Base-by-base conservation (phyloP, 2,329 filamentous ascomycete species). In the Colletotrichum sp. region DNA sequence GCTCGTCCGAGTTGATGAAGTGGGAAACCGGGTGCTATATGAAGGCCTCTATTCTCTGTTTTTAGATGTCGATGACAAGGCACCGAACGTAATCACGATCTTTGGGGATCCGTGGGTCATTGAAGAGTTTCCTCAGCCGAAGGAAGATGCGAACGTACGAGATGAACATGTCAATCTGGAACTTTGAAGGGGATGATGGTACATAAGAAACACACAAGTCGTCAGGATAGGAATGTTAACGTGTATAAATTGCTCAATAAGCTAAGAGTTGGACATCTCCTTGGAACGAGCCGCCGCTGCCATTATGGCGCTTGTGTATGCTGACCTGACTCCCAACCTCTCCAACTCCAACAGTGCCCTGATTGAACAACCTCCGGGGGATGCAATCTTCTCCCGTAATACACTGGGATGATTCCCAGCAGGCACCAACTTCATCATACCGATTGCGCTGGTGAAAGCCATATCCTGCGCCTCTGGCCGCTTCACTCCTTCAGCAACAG, bases 11-110 rank as follows among this genome's bases (percentile, higher is more conserved):
- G 86, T 87, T 0, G 88, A 91, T 73, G 85, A 87, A 55, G 82
- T 81, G 4, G 91, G 90, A 1, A 87, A 89, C 76, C 85, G 83
- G 64, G 86, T 90, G 16, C 79, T 92, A 12, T 91, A 90, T 80
- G 90, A 90, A 0, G 90, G 89, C 0, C 84, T 84, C 21, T 92
- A 92, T 77, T 84, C 81, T 9, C 62, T 91, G 13, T 78, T 85
- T 65, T 69, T 91, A 10, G 89, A 91, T 79, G 81, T 85, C 71
- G 73, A 73, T 13, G 59, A 69, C 12, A 36, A 65, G 49, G 34
- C 28, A 13, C 39, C 49, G 1, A 6, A 49, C 8, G n/a, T 13
- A 6, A 60, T 76, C 28, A 9, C 15, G 9, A 32, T 76, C 12
- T n/a, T 15, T 10, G 73, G 73, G 9, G 10, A 52, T 8, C 15